Conservation (phyloP, 495 filamentous ascomycete species). For the Aspergillus biplanus region DNA sequence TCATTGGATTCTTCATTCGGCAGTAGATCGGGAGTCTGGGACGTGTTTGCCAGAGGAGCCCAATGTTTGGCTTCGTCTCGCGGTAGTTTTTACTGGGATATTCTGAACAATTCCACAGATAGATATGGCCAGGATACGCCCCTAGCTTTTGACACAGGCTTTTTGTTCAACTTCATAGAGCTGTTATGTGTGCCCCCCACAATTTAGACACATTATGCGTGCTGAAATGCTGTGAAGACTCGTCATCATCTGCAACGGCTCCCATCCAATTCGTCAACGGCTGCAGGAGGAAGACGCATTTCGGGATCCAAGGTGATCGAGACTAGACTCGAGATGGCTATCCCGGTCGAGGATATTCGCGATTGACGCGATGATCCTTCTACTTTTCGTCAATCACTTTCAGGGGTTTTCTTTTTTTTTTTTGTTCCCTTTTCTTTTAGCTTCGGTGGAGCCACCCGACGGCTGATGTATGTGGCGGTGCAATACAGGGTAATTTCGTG, state of each 20-base stretch:
- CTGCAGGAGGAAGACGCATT: not conserved
- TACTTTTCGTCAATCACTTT: constrained; percentile 8
- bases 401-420: constrained; percentile 21
- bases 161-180: too few relatives aligned
- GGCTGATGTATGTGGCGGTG: constrained; percentile 26
- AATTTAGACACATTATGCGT: too few relatives aligned
- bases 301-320: not conserved
- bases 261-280: not conserved
- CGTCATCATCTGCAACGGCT: not conserved
- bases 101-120: too few relatives aligned
- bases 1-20: constrained; percentile 6
- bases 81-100: too few relatives aligned
- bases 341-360: constrained; percentile 1
- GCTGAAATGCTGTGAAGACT: not conserved
- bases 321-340: constrained; percentile 14
- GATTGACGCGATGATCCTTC: constrained; percentile 20
- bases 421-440: constrained; percentile 8
- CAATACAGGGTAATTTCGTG: constrained; percentile 6
- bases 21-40: not conserved
- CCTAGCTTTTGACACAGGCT: too few relatives aligned
- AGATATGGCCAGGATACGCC: too few relatives aligned
- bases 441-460: constrained; percentile 23
- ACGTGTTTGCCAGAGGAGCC: too few relatives aligned
- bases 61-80: too few relatives aligned
- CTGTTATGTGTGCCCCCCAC: too few relatives aligned